Evolutionary conservation across 2,329 filamentous ascomycete genomes (phyloP), one percentile per base, ranked within the genome.

Genomic region (Penicillium olsonii): DNA sequence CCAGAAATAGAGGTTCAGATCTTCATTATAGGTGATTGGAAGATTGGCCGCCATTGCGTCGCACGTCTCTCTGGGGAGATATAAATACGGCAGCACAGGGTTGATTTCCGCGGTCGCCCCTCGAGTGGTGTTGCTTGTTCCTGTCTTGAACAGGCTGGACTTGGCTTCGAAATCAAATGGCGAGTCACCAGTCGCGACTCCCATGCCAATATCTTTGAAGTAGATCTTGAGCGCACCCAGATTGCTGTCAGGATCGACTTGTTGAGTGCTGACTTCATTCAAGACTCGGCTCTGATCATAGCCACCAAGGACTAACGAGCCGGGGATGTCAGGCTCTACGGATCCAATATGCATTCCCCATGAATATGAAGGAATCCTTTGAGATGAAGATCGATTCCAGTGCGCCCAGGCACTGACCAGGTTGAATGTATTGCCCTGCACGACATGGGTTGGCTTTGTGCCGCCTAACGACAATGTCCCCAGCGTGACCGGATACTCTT

Each of bases 331-430:
- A 5, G 65, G 64, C 14, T 52, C 55, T 2, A 59, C 70, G 0
- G 72, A 71, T 5, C 73, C 73, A 17, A 77, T 72, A 45, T 76
- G 74, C 68, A 76, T 63, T 14, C 68, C 65, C 49, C 69, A 76
- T 0, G 71, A 75, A 49, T 71, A 74, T 1, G 73, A 75, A 2
- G 67, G 63, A 15, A 62, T 71, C 4, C 10, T 5, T 3, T 42
- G 18, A 12, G 44, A 41, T 11, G 57, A 64, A 29, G 44, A 45
- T 2, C 33, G 45, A 15, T 48, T 51, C 18, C 18, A 42, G 18
- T 50, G 54, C 5, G 54, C 45, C 50, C 39, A 58, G 19, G 48
- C 45, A n/a, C 45, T 52, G 31, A 53, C 43, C 42, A 51, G 46
- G 46, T 52, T 56, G 24, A 59, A 45, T 4, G 19, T 46, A 10